Evolutionary conservation across 768 basidiomycete species (phyloP).

Genomic region (Rhodotorula taiwanensis): DNA sequence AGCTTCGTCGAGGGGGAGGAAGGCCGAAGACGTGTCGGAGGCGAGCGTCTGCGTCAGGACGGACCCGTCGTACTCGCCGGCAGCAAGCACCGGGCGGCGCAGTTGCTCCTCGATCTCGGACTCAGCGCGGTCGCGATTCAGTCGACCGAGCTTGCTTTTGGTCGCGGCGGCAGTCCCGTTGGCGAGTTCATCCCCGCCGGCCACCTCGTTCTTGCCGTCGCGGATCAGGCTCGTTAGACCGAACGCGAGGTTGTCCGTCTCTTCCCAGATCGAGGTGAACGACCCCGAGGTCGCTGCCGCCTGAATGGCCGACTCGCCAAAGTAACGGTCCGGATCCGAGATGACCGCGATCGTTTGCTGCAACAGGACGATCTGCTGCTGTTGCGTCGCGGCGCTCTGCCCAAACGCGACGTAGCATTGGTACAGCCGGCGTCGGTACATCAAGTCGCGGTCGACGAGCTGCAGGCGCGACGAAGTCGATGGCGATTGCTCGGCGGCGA

Average conservation of each 20-base stretch:
- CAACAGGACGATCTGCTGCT: slow-evolving; percentile 70
- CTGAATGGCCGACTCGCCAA: slow-evolving; percentile 69
- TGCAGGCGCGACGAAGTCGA: slow-evolving; percentile 46
- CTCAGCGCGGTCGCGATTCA: slow-evolving; percentile 74
- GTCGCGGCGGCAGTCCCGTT: background rate
- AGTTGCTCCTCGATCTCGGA: slow-evolving; percentile 69
- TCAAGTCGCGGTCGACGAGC: slow-evolving; percentile 69
- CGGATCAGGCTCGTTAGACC: slow-evolving; percentile 63
- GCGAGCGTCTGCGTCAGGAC: slow-evolving; percentile 51
- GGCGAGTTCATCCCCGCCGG: slow-evolving; percentile 33
- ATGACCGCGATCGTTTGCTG: slow-evolving; percentile 75
- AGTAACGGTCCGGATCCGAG: slow-evolving; percentile 76
- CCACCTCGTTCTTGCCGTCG: slow-evolving; percentile 26
- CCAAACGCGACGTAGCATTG: slow-evolving; percentile 84
- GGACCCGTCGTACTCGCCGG: slow-evolving; percentile 78
- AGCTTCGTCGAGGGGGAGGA: slow-evolving; percentile 47
- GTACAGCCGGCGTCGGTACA: slow-evolving; percentile 74
- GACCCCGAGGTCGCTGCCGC: slow-evolving; percentile 77
- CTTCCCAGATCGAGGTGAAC: slow-evolving; percentile 79
- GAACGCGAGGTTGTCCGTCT: slow-evolving; percentile 81
- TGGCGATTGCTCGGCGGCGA: slow-evolving; percentile 50
- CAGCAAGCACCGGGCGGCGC: slow-evolving; percentile 69
- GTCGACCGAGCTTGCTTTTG: slow-evolving; percentile 46
- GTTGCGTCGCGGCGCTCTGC: slow-evolving; percentile 65
- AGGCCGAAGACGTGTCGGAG: slow-evolving; percentile 46